A percentile compares a stretch with the other conserved stretches of the same genome.
phyloP scores from a whole-genome alignment of 768 basidiomycete species.

The Tremella mesenterica region DNA sequence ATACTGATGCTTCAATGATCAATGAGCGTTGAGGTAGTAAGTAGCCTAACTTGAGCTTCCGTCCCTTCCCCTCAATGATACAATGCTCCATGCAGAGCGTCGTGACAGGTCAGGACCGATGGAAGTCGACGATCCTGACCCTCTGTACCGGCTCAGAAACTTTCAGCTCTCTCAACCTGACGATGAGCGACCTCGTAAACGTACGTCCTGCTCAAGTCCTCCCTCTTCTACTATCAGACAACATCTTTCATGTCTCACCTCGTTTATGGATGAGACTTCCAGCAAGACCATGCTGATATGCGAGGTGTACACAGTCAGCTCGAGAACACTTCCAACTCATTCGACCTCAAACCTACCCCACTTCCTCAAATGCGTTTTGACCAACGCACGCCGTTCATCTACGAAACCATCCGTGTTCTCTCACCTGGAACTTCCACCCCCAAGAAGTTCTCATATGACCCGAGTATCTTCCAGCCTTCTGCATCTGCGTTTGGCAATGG shows the following conservation, averaged over 20 bases:
- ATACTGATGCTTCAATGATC: too few species aligned
- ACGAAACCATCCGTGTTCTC: constrained; percentile 7
- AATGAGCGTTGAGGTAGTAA: too few species aligned
- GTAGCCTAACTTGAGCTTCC: too few species aligned
- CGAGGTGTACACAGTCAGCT: constrained; percentile 34
- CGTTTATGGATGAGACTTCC: too few species aligned
- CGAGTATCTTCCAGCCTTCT: background rate
- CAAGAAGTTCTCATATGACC: constrained; percentile 10
- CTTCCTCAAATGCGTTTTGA: constrained; percentile 6
- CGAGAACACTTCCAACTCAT: constrained; percentile 11
- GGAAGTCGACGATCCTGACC: constrained; percentile 28
- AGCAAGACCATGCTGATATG: background rate
- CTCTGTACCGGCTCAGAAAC: constrained; percentile 14
- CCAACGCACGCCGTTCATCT: constrained; percentile 14
- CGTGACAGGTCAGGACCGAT: constrained; percentile 31
- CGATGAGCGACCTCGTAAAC: constrained; percentile 32
- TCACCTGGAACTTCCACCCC: constrained; percentile 8
- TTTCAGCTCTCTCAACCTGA: constrained; percentile 12
- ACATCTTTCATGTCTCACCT: too few species aligned
- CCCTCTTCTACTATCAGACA: background rate
- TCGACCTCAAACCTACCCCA: constrained; percentile 9
- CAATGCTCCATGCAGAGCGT: too few species aligned
- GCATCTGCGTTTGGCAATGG: too few species aligned
- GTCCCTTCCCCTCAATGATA: too few species aligned
- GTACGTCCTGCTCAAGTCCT: constrained; percentile 11